Evolutionary conservation across 2,329 filamentous ascomycete genomes (phyloP), one percentile per base, ranked within the genome.

Genomic region (Ceratocystis diversiconidia): DNA sequence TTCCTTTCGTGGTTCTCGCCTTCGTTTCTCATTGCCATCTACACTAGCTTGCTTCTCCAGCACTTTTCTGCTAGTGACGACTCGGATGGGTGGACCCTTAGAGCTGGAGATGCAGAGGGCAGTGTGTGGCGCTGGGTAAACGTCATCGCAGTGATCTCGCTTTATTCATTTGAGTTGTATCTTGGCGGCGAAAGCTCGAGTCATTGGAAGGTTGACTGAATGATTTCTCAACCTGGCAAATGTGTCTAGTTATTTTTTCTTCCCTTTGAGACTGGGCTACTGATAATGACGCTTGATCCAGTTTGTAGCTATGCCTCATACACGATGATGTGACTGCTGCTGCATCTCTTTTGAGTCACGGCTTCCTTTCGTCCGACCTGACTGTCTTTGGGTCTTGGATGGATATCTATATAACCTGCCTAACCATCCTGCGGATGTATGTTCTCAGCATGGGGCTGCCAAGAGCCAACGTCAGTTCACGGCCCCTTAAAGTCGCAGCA

Each of bases 61-160:
- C 94, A 99, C 75, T 97, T 99, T 72, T 89, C 90, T 4, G 87
- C 88, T 10, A 87, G 80, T 63, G 84, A 87, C 68, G 85, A 84
- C 1, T 82, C 83, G 1, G 83, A 82, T 64, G 84, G 92, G 79
- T 96, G 92, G 91, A 92, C 87, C 1, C 85, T 89, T 63, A 86
- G 92, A 71, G 89, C 90, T 17, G 90, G 88, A 5, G 89, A 91
- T 70, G 79, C 85, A 3, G 91, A 90, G 12, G 90, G 91, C 19
- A 95, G 94, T 72, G 82, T 89, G 19, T 96, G 90, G 89, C 83
- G 92, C 65, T 97, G 94, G 94, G 83, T 94, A 70, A 99, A 99
- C 71, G 81, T 97, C 52, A 89, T 86, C 5, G 85, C 87, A 62
- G 96, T 92, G 0, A 95, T 97, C 88, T 82, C 82, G 5, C 77